phyloP scores from a whole-genome alignment of 2,329 filamentous ascomycete species.

The Waltergamsia citrina region DNA sequence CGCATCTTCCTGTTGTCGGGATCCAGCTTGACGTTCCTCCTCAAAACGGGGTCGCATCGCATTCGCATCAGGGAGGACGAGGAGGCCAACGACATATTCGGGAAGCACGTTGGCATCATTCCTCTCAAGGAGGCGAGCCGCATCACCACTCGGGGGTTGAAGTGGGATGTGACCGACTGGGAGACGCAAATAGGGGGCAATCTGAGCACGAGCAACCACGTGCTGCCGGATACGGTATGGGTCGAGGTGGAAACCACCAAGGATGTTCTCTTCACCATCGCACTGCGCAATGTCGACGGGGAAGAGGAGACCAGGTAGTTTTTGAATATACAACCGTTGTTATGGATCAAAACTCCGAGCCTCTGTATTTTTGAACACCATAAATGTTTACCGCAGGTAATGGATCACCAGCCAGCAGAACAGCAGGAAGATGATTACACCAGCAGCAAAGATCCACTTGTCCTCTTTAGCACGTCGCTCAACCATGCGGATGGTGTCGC shows the following conservation, averaged over 20 bases:
- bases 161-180: slow-evolving; percentile 89
- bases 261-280: slow-evolving; percentile 67
- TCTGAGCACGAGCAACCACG: slow-evolving; percentile 75
- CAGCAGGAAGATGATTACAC: slow-evolving; percentile 74
- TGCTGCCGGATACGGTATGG: slow-evolving; percentile 46
- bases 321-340: no score
- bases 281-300: slow-evolving; percentile 33
- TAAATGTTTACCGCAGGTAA: slow-evolving; percentile 54
- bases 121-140: slow-evolving; percentile 69
- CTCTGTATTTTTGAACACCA: background rate
- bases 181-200: slow-evolving; percentile 63
- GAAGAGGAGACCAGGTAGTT: slow-evolving; percentile 16
- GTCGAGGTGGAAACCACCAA: slow-evolving; percentile 54
- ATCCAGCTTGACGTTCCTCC: slow-evolving; percentile 71
- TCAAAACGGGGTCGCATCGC: slow-evolving; percentile 58
- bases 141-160: slow-evolving; percentile 73
- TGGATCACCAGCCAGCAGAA: slow-evolving; percentile 91
- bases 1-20: slow-evolving; percentile 73
- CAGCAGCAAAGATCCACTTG: slow-evolving; percentile 94
- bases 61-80: slow-evolving; percentile 52
- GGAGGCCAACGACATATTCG: slow-evolving; percentile 46
- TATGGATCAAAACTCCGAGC: slow-evolving; percentile 4
- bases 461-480: slow-evolving; percentile 87
- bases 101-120: slow-evolving; percentile 75
- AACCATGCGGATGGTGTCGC: slow-evolving; percentile 95